Percentiles rank a stretch among this genome's conserved stretches.
These are phyloP conservation scores for Penicillium sp. DNA, from an alignment of 2,329 filamentous ascomycete genomes.

Conservation along the genomic window DNA sequence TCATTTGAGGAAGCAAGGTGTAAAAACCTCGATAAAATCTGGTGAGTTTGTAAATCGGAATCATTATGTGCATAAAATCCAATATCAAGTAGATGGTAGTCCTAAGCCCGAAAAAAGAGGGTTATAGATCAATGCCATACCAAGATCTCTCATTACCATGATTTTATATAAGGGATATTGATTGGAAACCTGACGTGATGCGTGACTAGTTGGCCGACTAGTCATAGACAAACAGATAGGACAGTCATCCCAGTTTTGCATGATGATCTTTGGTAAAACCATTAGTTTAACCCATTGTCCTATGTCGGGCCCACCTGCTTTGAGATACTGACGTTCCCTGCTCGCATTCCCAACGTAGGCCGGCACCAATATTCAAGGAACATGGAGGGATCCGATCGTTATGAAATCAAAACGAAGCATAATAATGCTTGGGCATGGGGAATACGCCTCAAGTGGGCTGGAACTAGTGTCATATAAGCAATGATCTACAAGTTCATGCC, in stretches of 20 bases:
- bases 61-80: not conserved
- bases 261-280: not conserved
- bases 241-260: not conserved
- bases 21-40: not conserved
- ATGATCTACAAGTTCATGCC: not conserved
- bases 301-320: not conserved
- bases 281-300: not conserved
- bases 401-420: constrained; percentile 1
- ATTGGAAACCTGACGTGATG: not conserved
- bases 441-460: not conserved
- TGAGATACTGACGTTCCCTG: not conserved
- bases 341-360: not conserved
- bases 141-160: not conserved
- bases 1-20: not conserved
- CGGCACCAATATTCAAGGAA: not conserved
- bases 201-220: not conserved
- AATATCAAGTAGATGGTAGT: not conserved
- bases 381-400: not conserved
- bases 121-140: not conserved
- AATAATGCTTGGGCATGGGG: not conserved
- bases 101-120: not conserved
- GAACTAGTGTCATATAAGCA: not conserved
- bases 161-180: not conserved
- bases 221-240: not conserved
- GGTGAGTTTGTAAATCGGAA: not conserved